Conservation (phyloP, 805 yeast genomes). For the Pichia californica region DNA sequence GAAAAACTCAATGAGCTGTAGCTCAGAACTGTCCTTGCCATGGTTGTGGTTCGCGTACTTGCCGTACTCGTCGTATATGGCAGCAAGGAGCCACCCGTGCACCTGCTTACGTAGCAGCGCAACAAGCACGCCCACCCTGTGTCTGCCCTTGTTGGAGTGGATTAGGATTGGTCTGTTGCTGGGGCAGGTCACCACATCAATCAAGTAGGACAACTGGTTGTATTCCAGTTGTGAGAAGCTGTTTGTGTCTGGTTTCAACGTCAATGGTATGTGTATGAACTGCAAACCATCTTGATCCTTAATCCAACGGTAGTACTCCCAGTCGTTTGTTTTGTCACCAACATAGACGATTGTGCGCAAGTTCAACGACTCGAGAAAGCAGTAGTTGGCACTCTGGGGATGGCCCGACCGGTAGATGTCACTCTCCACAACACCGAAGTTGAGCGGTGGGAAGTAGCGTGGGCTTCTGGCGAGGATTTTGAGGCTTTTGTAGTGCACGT, state of each 20-base stretch:
- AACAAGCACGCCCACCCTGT: constrained; percentile 88
- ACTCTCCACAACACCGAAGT: constrained; percentile 83
- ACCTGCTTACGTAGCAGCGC: constrained; percentile 79
- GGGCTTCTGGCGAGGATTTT: constrained; percentile 28
- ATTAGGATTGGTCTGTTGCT: constrained; percentile 81
- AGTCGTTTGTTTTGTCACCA: constrained; percentile 67
- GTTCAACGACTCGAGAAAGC: constrained; percentile 64
- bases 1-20: constrained; percentile 85
- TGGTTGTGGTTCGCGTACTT: constrained; percentile 73
- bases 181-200: constrained; percentile 48
- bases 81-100: constrained; percentile 92
- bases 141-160: constrained; percentile 97
- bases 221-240: too few relatives aligned
- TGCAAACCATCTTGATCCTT: constrained; percentile 28
- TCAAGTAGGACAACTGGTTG: too few relatives aligned
- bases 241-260: constrained; percentile 33
- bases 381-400: constrained; percentile 80
- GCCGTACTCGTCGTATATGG: constrained; percentile 89
- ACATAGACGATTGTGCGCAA: constrained; percentile 75
- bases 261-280: constrained; percentile 49
- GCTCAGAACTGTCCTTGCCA: constrained; percentile 79
- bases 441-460: constrained; percentile 78
- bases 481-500: constrained; percentile 28
- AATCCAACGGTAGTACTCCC: constrained; percentile 68
- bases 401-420: constrained; percentile 88